These are phyloP conservation scores for Xylaria venustula DNA, from an alignment of 495 filamentous ascomycete genomes.

Conservation along the genomic window DNA sequence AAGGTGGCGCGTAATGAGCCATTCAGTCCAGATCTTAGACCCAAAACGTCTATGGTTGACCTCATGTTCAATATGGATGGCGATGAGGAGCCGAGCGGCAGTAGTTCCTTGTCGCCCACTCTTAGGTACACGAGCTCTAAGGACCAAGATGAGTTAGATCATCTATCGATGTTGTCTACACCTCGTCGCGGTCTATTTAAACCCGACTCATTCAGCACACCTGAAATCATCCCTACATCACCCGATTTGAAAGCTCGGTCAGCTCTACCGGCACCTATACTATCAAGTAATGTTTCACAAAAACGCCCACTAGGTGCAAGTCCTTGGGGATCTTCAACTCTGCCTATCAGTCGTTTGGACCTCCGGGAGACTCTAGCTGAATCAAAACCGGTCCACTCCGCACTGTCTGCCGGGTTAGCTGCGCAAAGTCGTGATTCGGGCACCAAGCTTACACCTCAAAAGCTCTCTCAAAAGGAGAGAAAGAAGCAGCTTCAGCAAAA, in stretches of 20 bases:
- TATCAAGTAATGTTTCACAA: slow-evolving; percentile 2
- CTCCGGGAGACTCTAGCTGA: slow-evolving; percentile 85
- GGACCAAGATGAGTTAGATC: slow-evolving; percentile 20
- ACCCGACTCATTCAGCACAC: slow-evolving; percentile 23
- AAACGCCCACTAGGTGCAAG: slow-evolving; percentile 26
- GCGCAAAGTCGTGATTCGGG: slow-evolving; percentile 44
- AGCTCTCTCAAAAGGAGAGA: slow-evolving; percentile 84
- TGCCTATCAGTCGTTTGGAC: slow-evolving; percentile 64
- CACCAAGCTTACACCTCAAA: slow-evolving; percentile 43
- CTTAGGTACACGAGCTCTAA: neutral
- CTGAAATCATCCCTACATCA: slow-evolving; percentile 9
- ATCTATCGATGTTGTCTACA: slow-evolving; percentile 16
- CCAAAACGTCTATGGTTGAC: slow-evolving; percentile 65
- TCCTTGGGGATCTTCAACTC: slow-evolving; percentile 62
- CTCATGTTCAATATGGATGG: slow-evolving; percentile 96
- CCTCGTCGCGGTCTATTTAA: slow-evolving; percentile 33
- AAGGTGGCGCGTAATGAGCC: slow-evolving; percentile 46
- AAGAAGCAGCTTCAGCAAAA: slow-evolving; percentile 77
- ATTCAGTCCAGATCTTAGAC: slow-evolving; percentile 60
- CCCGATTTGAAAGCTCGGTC: neutral
- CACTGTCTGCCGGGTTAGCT: slow-evolving; percentile 70
- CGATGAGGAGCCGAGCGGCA: slow-evolving; percentile 41
- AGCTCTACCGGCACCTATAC: neutral
- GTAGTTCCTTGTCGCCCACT: slow-evolving; percentile 18
- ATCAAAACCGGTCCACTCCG: slow-evolving; percentile 62